Percentiles rank a stretch among this genome's conserved stretches.
These are phyloP conservation scores for Oxyria digyna DNA, from an alignment of 148 eudicot genomes.

Conservation along the genomic window DNA sequence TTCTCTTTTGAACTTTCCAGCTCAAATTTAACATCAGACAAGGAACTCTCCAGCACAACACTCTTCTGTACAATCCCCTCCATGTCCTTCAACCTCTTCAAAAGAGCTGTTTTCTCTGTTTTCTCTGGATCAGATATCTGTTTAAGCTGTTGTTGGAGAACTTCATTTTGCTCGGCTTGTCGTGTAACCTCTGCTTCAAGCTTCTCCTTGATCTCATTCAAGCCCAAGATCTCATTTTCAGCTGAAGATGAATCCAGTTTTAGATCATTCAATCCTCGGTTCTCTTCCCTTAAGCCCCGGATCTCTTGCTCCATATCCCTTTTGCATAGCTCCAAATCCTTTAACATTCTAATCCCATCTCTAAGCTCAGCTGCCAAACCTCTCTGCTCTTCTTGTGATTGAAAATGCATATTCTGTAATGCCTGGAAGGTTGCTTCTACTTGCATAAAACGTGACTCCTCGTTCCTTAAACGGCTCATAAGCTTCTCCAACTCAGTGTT, in stretches of 20 bases:
- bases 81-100: slow-evolving; percentile 37
- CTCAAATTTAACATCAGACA: slow-evolving; percentile 40
- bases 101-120: slow-evolving; percentile 41
- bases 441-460: slow-evolving; percentile 42
- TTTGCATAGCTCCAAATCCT: slow-evolving; percentile 47
- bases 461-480: slow-evolving; percentile 40
- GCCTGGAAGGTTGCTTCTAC: slow-evolving; percentile 51
- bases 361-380: slow-evolving; percentile 58
- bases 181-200: slow-evolving; percentile 57
- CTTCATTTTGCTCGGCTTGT: slow-evolving; percentile 42
- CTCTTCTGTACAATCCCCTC: too few species aligned
- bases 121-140: slow-evolving; percentile 20
- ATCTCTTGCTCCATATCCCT: slow-evolving; percentile 51
- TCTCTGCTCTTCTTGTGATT: slow-evolving; percentile 76
- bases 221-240: slow-evolving; percentile 33
- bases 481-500: slow-evolving; percentile 57
- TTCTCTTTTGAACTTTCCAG: slow-evolving; percentile 40
- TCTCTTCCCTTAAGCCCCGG: too few species aligned
- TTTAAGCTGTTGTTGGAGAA: slow-evolving; percentile 38
- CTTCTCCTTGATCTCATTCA: slow-evolving; percentile 60
- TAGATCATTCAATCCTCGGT: slow-evolving; percentile 43
- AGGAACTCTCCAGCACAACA: slow-evolving; percentile 39
- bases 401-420: slow-evolving; percentile 44
- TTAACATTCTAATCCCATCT: slow-evolving; percentile 52
- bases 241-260: slow-evolving; percentile 30